Evolutionary conservation across 163 green algal species (phyloP), one percentile per base, ranked within the genome.

Genomic region (Prototheca cutis): DNA sequence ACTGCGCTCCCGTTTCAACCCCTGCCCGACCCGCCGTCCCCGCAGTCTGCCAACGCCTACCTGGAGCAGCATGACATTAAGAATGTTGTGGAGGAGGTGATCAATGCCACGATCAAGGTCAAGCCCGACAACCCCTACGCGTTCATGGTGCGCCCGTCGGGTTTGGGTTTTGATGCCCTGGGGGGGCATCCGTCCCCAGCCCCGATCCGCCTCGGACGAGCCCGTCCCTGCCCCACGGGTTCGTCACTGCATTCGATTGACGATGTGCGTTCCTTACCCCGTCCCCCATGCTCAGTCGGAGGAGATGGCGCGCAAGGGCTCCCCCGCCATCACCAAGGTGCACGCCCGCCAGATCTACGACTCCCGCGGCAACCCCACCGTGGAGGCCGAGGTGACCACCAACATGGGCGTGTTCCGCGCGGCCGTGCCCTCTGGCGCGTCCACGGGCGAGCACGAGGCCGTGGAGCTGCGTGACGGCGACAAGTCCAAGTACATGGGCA

Each of bases 331-430:
- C 65, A 83, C 78, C 24, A 87, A 87, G 52, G 71, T 99, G 13
- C 72, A 90, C 18, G 93, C 78, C 42, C 82, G 93, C 42, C 87
- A 96, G 82, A 93, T 99, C 65, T 86, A 96, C 47, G 93, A 99
- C 84, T 96, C 86, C 5, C 84, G 93, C 28, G 93, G 93, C 65
- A 99, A 99, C 82, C 93, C 93, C 32, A 99, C 93, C 25, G 88
- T 98, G 4, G 90, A 98, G 53, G 59, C 56, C 19, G 56, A 75
- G 29, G 86, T 99, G 29, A 76, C 76, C 65, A 98, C 91, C 0
- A 55, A 91, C 72, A 91, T 93, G 71, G 92, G 90, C 52, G 87
- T 73, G 47, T 97, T 93, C 75, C 68, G 88, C 19, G 93, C 89
- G 25, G 87, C 87, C 19, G 89, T 97, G 23, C 93, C 93, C 27